Conservation (phyloP, 768 basidiomycete species). For the Cyathus striatus region DNA sequence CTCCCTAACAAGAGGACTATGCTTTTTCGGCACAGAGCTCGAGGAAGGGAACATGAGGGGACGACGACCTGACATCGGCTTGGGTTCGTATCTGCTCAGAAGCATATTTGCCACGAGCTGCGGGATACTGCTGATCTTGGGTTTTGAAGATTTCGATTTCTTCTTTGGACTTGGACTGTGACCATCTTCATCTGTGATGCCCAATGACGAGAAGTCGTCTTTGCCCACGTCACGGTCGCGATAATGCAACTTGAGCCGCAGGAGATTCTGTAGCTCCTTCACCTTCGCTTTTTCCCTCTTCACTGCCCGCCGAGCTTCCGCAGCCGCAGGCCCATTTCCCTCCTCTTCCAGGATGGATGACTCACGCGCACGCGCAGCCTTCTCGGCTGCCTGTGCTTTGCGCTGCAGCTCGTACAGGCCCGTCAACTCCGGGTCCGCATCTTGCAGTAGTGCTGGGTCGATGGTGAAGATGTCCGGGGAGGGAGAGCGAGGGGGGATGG, state of each 20-base stretch:
- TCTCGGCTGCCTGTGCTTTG: conserved; percentile 12
- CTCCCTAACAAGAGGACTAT: not conserved
- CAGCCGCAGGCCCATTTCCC: conserved; percentile 27
- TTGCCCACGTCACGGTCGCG: conserved; percentile 2
- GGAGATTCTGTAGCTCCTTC: conserved; percentile 49
- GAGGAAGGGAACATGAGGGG: no score
- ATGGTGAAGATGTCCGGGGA: conserved; percentile 37
- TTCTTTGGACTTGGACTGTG: not conserved
- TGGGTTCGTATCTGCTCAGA: conserved; percentile 17
- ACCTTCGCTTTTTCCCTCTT: conserved; percentile 51
- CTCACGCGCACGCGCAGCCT: conserved; percentile 13
- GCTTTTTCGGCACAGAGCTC: not conserved
- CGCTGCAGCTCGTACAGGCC: conserved; percentile 34
- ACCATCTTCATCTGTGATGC: no score
- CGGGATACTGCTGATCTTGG: conserved; percentile 25
- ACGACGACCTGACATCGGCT: not conserved
- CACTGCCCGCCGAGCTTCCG: conserved; percentile 37
- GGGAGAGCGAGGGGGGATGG: conserved; percentile 32
- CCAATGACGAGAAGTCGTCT: no score
- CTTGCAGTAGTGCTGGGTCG: conserved; percentile 18
- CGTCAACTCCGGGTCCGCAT: conserved; percentile 30
- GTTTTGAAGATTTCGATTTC: conserved; percentile 9
- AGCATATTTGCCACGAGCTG: conserved; percentile 37
- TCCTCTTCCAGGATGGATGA: no score
- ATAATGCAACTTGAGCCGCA: conserved; percentile 47